Evolutionary conservation across 257 asterid species (phyloP).

Genomic region (Echites panduratus): DNA sequence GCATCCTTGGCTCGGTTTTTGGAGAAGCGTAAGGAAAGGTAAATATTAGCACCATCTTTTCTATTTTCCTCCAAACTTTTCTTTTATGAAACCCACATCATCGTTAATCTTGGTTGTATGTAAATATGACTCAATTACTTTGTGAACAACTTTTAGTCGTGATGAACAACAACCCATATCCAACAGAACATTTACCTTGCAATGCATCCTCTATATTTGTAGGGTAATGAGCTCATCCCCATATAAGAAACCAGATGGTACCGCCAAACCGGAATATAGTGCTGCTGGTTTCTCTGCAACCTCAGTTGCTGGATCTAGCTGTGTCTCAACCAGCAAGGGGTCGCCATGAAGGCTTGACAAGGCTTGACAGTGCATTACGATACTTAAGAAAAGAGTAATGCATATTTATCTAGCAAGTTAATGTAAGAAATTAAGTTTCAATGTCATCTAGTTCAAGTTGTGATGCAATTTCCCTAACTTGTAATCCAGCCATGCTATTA

Average conservation of each 20-base stretch:
- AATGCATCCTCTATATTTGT: conserved; percentile 2
- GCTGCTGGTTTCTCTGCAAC: conserved; percentile 38
- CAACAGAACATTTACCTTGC: background rate
- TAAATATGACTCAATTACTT: background rate
- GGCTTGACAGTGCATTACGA: conserved; percentile 1
- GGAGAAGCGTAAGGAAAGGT: conserved; percentile 95
- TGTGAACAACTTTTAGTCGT: background rate
- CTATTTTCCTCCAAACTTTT: background rate
- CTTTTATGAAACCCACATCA: too few relatives aligned
- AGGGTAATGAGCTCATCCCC: conserved; percentile 68
- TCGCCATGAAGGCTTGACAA: conserved; percentile 16
- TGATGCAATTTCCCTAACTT: conserved; percentile 2
- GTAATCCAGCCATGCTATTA: background rate
- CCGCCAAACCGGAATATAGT: conserved; percentile 28
- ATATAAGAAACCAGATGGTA: conserved; percentile 38
- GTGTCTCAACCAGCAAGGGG: conserved; percentile 28
- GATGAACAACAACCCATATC: background rate
- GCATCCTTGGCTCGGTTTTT: conserved; percentile 75
- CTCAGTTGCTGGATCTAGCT: conserved; percentile 40
- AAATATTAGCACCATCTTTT: background rate
- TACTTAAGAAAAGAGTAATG: background rate
- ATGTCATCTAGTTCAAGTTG: conserved; percentile 12
- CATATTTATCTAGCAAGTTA: conserved; percentile 18
- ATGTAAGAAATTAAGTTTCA: conserved; percentile 10
- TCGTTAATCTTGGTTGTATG: background rate